Evolutionary conservation across 805 yeast genomes (phyloP).

Genomic region (Candida vaughaniae): DNA sequence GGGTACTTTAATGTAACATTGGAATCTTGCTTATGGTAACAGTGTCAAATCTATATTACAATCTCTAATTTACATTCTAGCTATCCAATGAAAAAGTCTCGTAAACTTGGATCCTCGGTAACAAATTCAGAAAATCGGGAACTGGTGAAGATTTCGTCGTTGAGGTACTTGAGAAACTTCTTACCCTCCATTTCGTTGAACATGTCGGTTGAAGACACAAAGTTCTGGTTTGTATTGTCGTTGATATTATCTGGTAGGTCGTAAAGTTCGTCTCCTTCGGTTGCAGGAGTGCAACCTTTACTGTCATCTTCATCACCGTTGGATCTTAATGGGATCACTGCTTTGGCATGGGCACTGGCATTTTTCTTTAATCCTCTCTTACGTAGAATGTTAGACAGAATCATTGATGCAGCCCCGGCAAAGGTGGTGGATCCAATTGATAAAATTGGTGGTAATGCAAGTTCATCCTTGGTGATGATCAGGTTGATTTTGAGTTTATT

Average conservation of each 20-base stretch:
- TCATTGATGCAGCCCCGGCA: neutral
- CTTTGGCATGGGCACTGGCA: neutral
- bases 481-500: neutral
- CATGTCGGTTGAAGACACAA: constrained; percentile 2
- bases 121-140: constrained; percentile 1
- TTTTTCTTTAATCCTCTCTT: neutral
- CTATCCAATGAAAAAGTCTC: constrained; percentile 3
- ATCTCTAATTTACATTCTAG: neutral
- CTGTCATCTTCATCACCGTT: neutral
- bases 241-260: neutral
- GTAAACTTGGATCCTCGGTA: constrained; percentile 7
- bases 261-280: neutral
- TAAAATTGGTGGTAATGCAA: neutral
- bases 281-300: neutral
- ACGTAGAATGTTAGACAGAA: neutral
- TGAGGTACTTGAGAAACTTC: constrained; percentile 2
- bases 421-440: neutral
- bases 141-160: constrained; percentile 3
- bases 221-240: neutral
- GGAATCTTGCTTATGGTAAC: no score
- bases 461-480: neutral
- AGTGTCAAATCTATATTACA: neutral
- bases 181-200: constrained; percentile 4
- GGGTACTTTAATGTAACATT: no score
- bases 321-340: neutral